Evolutionary conservation across 495 filamentous ascomycete species (phyloP).

Genomic region (Neurospora terricola): DNA sequence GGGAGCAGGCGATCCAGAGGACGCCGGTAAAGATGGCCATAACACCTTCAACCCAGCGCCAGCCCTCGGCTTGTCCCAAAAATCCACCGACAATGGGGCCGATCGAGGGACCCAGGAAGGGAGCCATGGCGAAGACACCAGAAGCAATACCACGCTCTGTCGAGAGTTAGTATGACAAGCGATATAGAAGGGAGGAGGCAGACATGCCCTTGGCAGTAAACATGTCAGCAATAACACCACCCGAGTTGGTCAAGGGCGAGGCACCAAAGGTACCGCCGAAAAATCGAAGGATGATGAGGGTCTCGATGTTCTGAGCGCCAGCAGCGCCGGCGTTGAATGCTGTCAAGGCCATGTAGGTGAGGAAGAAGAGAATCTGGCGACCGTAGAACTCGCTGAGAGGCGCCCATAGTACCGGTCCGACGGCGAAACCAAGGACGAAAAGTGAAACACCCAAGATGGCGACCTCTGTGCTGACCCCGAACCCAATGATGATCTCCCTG

Average conservation of each 20-base stretch:
- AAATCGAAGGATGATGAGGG: conserved; percentile 66
- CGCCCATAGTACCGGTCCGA: conserved; percentile 57
- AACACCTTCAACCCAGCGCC: conserved; percentile 58
- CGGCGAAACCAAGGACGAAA: conserved; percentile 65
- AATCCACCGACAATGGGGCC: conserved; percentile 52
- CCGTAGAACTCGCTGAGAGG: conserved; percentile 59
- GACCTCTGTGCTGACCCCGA: conserved; percentile 49
- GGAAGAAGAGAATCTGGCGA: conserved; percentile 57
- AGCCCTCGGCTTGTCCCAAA: conserved; percentile 40
- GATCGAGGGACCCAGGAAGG: conserved; percentile 61
- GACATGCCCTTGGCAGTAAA: conserved; percentile 40
- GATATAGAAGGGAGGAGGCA: background rate
- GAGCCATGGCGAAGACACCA: conserved; percentile 54
- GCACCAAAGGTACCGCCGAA: conserved; percentile 72
- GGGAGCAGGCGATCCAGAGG: conserved; percentile 48
- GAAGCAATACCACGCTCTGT: conserved; percentile 54
- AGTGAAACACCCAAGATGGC: conserved; percentile 60
- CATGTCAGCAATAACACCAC: conserved; percentile 69
- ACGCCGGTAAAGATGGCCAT: conserved; percentile 61
- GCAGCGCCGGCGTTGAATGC: conserved; percentile 60
- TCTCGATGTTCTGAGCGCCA: conserved; percentile 50
- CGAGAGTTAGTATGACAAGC: background rate
- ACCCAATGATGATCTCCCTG: conserved; percentile 47
- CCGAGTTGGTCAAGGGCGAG: conserved; percentile 61
- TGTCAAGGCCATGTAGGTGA: conserved; percentile 52